Percentiles rank a stretch among this genome's conserved stretches.
These are phyloP conservation scores for Tuber umbilicatum DNA, from an alignment of 495 filamentous ascomycete species.

Conservation along the genomic window DNA sequence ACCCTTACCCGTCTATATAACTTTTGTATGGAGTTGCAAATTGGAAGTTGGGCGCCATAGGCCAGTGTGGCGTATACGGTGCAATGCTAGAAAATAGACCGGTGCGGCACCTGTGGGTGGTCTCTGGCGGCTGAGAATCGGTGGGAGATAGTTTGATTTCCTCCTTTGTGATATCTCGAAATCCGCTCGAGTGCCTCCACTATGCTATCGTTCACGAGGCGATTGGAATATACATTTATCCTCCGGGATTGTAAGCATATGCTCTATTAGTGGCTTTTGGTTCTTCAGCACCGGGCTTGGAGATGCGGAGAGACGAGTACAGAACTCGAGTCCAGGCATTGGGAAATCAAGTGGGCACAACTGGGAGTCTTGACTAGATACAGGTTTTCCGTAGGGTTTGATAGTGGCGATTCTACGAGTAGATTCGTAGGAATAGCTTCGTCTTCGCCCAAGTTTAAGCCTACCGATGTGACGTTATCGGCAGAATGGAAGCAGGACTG, in stretches of 20 bases:
- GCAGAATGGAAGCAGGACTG: background rate
- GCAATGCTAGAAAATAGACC: background rate
- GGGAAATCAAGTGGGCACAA: background rate
- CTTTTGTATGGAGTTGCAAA: background rate
- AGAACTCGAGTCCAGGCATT: background rate
- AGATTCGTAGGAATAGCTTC: background rate
- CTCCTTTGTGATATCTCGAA: background rate
- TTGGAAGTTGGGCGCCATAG: background rate
- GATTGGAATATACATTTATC: background rate
- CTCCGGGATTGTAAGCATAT: background rate
- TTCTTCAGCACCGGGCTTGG: background rate
- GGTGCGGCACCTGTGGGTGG: background rate
- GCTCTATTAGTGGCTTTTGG: background rate
- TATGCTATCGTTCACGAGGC: background rate
- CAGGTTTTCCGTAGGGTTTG: too few species aligned
- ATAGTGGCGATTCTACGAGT: background rate
- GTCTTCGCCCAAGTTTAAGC: background rate
- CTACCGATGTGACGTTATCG: background rate
- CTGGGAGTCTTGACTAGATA: background rate
- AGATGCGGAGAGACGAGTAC: background rate
- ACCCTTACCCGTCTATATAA: background rate
- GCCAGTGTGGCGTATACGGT: background rate
- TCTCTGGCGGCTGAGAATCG: background rate
- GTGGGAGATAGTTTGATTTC: background rate
- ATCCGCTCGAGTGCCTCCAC: background rate